Conservation (phyloP, 306 rosid genomes). For the Hippophae gyantsensis region DNA sequence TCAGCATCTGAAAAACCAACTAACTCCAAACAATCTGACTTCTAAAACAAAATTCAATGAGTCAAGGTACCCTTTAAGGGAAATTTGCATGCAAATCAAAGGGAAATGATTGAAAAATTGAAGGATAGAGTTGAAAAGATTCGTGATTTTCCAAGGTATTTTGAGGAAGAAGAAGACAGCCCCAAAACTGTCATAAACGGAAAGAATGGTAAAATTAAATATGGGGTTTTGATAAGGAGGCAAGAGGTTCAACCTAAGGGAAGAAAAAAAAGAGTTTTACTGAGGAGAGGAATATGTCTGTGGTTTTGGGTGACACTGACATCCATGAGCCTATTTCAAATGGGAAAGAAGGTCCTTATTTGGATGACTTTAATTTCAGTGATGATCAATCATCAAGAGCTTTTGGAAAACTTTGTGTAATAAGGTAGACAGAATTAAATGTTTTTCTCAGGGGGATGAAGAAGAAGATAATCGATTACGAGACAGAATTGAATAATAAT, state of each 20-base stretch:
- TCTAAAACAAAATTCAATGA: conserved; percentile 30
- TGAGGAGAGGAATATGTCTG: conserved; percentile 40
- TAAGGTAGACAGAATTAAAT: conserved; percentile 41
- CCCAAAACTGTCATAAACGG: conserved; percentile 22
- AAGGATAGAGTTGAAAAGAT: conserved; percentile 70
- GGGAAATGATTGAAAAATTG: conserved; percentile 47
- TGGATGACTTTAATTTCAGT: conserved; percentile 49
- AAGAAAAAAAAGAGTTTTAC: conserved; percentile 74
- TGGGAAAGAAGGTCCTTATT: conserved; percentile 28
- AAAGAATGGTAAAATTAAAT: conserved; percentile 22
- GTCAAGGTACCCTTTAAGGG: conserved; percentile 13
- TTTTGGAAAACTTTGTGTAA: conserved; percentile 25
- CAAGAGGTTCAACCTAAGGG: conserved; percentile 42
- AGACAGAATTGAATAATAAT: conserved; percentile 13
- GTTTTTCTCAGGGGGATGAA: conserved; percentile 36
- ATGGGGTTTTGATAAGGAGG: conserved; percentile 26
- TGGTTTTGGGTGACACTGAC: conserved; percentile 32
- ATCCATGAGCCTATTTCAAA: conserved; percentile 19
- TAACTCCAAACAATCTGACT: conserved; percentile 17
- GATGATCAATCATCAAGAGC: conserved; percentile 50
- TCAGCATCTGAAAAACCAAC: too few species aligned
- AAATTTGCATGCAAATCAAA: conserved; percentile 32
- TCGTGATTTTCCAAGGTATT: conserved; percentile 35
- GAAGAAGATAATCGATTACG: conserved; percentile 39
- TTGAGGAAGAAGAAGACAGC: conserved; percentile 28